phyloP scores from a whole-genome alignment of 148 eudicot species.

The Mesembryanthemum crystallinum region DNA sequence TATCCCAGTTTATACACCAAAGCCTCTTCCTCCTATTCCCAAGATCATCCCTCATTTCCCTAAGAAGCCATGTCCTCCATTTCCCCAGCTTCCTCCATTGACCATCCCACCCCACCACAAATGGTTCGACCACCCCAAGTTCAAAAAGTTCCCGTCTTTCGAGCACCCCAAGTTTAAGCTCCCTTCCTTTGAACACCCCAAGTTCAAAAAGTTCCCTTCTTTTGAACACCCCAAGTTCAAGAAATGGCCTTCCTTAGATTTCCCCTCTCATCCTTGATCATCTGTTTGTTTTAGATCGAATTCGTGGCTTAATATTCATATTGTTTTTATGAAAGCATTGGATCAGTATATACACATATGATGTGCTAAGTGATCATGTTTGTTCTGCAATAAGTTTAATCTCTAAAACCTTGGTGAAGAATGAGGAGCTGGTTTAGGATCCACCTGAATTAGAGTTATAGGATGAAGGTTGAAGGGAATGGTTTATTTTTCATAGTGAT shows the following conservation, averaged over 20 bases:
- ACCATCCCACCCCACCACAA: slow-evolving; percentile 17
- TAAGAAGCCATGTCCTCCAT: no score
- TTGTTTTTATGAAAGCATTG: background rate
- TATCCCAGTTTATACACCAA: slow-evolving; percentile 30
- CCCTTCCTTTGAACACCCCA: slow-evolving; percentile 28
- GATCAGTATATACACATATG: background rate
- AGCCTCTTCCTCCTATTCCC: slow-evolving; percentile 22
- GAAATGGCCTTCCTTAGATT: slow-evolving; percentile 13
- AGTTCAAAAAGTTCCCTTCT: slow-evolving; percentile 17
- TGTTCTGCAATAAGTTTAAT: background rate
- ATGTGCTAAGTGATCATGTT: background rate
- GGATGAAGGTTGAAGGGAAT: background rate
- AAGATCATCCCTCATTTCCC: slow-evolving; percentile 21
- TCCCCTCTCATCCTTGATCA: slow-evolving; percentile 28
- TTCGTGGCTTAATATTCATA: background rate
- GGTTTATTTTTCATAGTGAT: background rate
- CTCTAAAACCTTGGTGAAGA: background rate
- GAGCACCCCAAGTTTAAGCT: background rate
- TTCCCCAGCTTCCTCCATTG: slow-evolving; percentile 15
- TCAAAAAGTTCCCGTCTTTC: slow-evolving; percentile 11
- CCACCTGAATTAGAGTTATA: background rate
- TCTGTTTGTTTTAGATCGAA: background rate
- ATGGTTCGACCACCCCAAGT: slow-evolving; percentile 25
- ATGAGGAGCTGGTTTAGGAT: background rate
- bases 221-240: slow-evolving; percentile 26